Evolutionary conservation across 73 alveolate genomes (phyloP).

Genomic region (Uronychia binucleata): DNA sequence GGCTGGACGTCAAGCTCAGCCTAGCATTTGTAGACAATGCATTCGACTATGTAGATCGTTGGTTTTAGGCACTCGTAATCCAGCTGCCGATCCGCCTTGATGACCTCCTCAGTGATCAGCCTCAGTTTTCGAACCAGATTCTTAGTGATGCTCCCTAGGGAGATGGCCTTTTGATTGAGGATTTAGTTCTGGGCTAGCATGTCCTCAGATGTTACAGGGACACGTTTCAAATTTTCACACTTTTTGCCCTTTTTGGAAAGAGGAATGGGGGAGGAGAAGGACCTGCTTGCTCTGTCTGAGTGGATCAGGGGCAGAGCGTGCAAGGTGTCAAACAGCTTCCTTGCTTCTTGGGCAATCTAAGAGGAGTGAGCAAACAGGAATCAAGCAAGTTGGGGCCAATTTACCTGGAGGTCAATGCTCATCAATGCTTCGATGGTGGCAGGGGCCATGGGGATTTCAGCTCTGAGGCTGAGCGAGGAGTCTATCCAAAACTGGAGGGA

Average conservation of each 20-base stretch:
- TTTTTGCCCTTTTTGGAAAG: neutral
- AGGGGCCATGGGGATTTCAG: neutral
- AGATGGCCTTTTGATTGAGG: neutral
- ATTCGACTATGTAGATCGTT: neutral
- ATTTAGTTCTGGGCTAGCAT: neutral
- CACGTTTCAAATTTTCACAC: neutral
- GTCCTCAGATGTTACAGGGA: neutral
- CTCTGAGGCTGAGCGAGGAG: neutral
- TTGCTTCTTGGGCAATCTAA: neutral
- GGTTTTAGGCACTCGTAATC: neutral
- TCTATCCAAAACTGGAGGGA: neutral
- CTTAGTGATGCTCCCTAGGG: neutral
- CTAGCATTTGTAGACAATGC: neutral
- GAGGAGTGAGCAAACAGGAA: neutral
- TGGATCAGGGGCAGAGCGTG: no score
- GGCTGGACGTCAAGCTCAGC: no score
- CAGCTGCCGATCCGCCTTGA: neutral
- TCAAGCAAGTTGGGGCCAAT: neutral
- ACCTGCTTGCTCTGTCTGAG: neutral
- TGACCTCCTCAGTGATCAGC: neutral
- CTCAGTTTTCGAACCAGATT: neutral
- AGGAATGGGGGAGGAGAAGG: neutral
- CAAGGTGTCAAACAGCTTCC: neutral
- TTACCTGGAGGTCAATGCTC: neutral
- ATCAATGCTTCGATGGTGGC: neutral